These are phyloP conservation scores for Globisporangium viniferum DNA, from an alignment of 352 stramenopile species.

Conservation along the genomic window DNA sequence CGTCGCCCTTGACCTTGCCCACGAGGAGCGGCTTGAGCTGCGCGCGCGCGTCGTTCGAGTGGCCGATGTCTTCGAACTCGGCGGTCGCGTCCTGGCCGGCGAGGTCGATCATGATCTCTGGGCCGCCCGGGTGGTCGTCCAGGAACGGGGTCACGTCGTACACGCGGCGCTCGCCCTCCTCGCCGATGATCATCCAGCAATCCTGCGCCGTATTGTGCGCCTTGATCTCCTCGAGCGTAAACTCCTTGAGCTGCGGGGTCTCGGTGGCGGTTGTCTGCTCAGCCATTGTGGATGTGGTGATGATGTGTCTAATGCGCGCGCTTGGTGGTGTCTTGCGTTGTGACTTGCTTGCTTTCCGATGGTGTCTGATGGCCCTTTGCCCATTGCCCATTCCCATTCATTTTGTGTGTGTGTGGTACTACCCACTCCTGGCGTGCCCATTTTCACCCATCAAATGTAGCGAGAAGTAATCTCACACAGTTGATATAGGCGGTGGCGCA, in stretches of 20 bases:
- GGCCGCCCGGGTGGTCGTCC: slow-evolving; percentile 98
- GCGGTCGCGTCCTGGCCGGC: slow-evolving; percentile 91
- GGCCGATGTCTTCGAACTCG: slow-evolving; percentile 97
- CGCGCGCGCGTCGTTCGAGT: slow-evolving; percentile 94
- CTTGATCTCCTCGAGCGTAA: slow-evolving; percentile 91
- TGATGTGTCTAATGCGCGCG: neutral
- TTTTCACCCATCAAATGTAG: no score
- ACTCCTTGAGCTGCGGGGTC: slow-evolving; percentile 62
- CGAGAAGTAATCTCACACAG: no score
- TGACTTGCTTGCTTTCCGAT: neutral
- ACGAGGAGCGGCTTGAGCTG: slow-evolving; percentile 94
- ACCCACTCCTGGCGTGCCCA: no score
- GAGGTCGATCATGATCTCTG: slow-evolving; percentile 96
- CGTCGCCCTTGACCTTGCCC: slow-evolving; percentile 82
- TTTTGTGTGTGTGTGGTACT: no score
- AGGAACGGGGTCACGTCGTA: slow-evolving; percentile 98
- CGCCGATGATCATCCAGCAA: slow-evolving; percentile 85
- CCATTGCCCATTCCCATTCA: no score
- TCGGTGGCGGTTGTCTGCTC: neutral
- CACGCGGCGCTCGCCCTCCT: slow-evolving; percentile 85
- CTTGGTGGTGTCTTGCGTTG: neutral
- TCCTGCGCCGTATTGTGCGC: slow-evolving; percentile 79
- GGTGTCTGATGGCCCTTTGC: no score
- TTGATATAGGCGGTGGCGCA: no score
- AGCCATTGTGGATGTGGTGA: neutral